Evolutionary conservation across 164 flowering plant genomes (phyloP).

Genomic region (Protea cynaroides): DNA sequence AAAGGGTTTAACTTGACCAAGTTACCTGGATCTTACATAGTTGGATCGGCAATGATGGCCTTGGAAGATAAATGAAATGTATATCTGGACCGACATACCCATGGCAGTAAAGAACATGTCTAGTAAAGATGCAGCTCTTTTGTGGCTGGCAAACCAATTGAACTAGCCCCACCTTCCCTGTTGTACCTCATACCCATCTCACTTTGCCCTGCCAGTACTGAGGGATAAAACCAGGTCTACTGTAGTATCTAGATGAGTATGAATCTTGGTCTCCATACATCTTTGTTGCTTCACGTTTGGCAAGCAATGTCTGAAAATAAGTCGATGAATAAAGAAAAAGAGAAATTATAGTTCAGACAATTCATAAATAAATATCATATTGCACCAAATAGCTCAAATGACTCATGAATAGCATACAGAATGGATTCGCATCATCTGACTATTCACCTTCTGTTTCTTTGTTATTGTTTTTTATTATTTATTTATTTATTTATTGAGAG

Average conservation of each 20-base stretch:
- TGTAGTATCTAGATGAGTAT: no score
- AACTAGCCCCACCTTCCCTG: neutral
- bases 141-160: constrained; percentile 5
- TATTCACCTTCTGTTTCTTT: no score
- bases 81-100: constrained; percentile 10
- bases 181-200: constrained; percentile 3
- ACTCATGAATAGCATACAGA: no score
- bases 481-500: no score
- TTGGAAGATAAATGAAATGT: constrained; percentile 8
- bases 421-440: no score
- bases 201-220: constrained; percentile 6
- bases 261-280: neutral
- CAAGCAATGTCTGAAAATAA: constrained; percentile 7
- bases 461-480: no score
- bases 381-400: no score
- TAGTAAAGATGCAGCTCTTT: neutral
- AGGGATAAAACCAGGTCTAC: constrained; percentile 3
- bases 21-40: constrained; percentile 13
- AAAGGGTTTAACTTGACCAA: no score
- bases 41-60: neutral
- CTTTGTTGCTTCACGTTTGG: constrained; percentile 9
- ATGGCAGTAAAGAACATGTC: constrained; percentile 7
- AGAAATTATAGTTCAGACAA: no score
- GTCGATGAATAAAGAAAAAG: neutral
- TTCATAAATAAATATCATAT: no score